Evolutionary conservation across 2,329 filamentous ascomycete species (phyloP), one percentile per base, ranked within the genome.

Genomic region (Colletotrichum sp.): DNA sequence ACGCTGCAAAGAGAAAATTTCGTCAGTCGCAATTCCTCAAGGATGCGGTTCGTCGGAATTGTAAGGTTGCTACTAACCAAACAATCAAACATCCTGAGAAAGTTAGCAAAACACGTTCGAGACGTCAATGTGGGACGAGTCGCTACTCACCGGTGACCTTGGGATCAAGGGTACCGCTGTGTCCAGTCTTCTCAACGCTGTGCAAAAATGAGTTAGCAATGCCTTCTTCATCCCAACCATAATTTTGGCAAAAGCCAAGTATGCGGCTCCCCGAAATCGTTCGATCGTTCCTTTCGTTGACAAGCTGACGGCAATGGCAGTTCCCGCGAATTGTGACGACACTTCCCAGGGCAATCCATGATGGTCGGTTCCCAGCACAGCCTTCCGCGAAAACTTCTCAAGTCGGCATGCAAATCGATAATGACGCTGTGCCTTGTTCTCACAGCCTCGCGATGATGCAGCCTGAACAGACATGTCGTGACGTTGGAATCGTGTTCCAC

Each of bases 81-180:
- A 76, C 74, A 76, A 76, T 76, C 74, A 76, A 69, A 26, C 74
- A 76, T 65, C 74, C 74, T 76, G 71, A 67, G n/a, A 57, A 77
- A 67, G 55, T 77, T 75, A 75, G 75, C 86, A 83, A 81, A 57
- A 68, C 77, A 70, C 44, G 70, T 78, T 84, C 84, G 95, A 98
- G 83, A 98, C 95, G 84, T 98, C 98, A 84, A 98, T 88, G 87
- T 96, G 98, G 82, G 44, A 74, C 70, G 34, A 82, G 57, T 69
- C 44, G 34, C 64, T 21, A 76, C 74, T 76, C 59, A 76, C 96
- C 96, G 65, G 96, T 99, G 83, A 99, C 97, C 89, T 98, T 99
- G 83, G 96, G 96, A 85, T 99, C 97, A 82, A 99, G 94, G 78
- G 97, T 99, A 85, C 97, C 97, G 81, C 96, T 98, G 92, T 99